Conservation (phyloP, 2,329 filamentous ascomycete species). For the Trichophaea hybrida region DNA sequence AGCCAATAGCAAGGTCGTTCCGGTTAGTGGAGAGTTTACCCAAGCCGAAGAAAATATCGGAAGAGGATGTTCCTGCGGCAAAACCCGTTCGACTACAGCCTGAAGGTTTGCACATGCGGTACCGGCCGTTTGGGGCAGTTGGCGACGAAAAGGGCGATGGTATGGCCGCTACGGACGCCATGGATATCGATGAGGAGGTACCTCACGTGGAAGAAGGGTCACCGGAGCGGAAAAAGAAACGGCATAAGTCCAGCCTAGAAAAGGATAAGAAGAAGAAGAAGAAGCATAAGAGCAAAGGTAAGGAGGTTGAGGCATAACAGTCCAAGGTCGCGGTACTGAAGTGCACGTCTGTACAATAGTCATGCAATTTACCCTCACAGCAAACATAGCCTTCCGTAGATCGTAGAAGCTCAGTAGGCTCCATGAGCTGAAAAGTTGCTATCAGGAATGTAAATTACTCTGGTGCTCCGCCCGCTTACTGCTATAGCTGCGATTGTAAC, state of each 20-base stretch:
- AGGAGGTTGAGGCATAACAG: not conserved
- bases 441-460: not conserved
- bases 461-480: conserved; percentile 25
- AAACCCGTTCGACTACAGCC: conserved; percentile 22
- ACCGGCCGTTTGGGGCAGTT: conserved; percentile 23
- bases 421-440: not conserved
- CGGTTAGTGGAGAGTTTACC: conserved; percentile 22
- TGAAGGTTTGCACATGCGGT: conserved; percentile 25
- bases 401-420: not conserved
- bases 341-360: not conserved
- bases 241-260: conserved; percentile 17
- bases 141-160: conserved; percentile 16
- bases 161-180: conserved; percentile 5
- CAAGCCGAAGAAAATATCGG: not conserved
- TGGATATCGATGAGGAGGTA: conserved; percentile 11
- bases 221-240: conserved; percentile 11
- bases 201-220: not conserved
- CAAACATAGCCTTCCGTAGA: not conserved
- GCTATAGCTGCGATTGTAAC: conserved; percentile 33
- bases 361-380: not conserved
- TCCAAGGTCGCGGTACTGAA: not conserved
- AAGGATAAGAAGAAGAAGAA: conserved; percentile 18
- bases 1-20: conserved; percentile 11
- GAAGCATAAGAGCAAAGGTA: conserved; percentile 14
- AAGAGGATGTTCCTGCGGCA: conserved; percentile 2